These are phyloP conservation scores for Sclerotinia sclerotiorum DNA, from an alignment of 2,329 filamentous ascomycete species.

Conservation along the genomic window DNA sequence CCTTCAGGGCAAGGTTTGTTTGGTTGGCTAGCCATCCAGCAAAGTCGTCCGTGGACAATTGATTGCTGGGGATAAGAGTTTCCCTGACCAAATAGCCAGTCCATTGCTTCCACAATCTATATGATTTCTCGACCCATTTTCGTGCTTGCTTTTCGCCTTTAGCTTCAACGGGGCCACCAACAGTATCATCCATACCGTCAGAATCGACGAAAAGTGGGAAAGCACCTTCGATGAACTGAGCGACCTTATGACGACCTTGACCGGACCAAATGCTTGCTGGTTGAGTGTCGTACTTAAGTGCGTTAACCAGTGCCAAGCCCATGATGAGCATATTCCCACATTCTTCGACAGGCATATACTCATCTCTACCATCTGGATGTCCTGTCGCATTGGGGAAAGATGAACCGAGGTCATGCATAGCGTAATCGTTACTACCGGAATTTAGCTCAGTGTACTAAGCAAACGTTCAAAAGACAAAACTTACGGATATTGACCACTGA, in stretches of 20 bases:
- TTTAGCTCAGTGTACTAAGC: background rate
- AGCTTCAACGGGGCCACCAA: constrained; percentile 51
- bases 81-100: constrained; percentile 66
- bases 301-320: constrained; percentile 74
- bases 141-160: constrained; percentile 57
- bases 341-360: constrained; percentile 68
- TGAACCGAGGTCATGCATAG: constrained; percentile 72
- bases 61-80: constrained; percentile 62
- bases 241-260: constrained; percentile 37
- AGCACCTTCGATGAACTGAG: constrained; percentile 32
- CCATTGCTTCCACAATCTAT: constrained; percentile 68
- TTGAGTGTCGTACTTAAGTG: constrained; percentile 62
- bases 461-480: constrained; percentile 6
- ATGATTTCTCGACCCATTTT: constrained; percentile 62
- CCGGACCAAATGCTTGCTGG: constrained; percentile 60
- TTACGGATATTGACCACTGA: constrained; percentile 74
- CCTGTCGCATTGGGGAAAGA: constrained; percentile 78
- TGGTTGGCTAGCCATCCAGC: constrained; percentile 68
- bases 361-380: constrained; percentile 62
- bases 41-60: constrained; percentile 70
- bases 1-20: constrained; percentile 73
- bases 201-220: constrained; percentile 46
- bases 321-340: constrained; percentile 69
- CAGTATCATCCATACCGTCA: constrained; percentile 59
- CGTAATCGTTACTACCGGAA: constrained; percentile 61